Conservation (phyloP, 192 early-diverging fungal species). For the Backusella sp. region DNA sequence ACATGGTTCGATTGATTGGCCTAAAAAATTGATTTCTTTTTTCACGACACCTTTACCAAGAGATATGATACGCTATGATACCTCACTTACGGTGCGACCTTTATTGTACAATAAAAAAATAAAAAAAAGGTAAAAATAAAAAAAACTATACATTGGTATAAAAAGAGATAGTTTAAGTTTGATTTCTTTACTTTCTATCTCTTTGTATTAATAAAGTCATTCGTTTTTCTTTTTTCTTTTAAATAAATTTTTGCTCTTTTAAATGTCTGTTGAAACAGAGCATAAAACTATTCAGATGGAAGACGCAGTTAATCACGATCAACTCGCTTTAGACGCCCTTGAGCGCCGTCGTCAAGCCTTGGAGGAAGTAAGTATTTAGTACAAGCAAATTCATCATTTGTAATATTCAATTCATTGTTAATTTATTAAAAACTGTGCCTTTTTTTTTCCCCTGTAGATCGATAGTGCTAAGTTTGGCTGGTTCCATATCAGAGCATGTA, state of each 20-base stretch:
- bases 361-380: conserved; percentile 21
- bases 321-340: conserved; percentile 1
- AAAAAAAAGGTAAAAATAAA: not conserved
- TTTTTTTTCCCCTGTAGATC: conserved; percentile 37
- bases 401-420: not conserved
- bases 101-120: not conserved
- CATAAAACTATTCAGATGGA: not conserved
- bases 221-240: not conserved
- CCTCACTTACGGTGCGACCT: not conserved
- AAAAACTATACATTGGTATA: not conserved
- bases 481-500: conserved; percentile 74
- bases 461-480: conserved; percentile 78
- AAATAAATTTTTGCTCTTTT: not conserved
- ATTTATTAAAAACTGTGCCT: not conserved
- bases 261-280: conserved; percentile 2
- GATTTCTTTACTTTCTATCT: not conserved
- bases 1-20: not conserved
- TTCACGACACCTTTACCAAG: not conserved
- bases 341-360: conserved; percentile 26
- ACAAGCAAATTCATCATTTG: not conserved
- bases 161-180: not conserved
- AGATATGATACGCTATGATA: not conserved
- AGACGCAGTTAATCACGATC: not conserved
- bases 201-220: not conserved
- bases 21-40: conserved; percentile 4